Percentiles rank a stretch among this genome's conserved stretches.
Evolutionary conservation across 139 green algal genomes (phyloP).

Genomic region (Monoraphidium neglectum): DNA sequence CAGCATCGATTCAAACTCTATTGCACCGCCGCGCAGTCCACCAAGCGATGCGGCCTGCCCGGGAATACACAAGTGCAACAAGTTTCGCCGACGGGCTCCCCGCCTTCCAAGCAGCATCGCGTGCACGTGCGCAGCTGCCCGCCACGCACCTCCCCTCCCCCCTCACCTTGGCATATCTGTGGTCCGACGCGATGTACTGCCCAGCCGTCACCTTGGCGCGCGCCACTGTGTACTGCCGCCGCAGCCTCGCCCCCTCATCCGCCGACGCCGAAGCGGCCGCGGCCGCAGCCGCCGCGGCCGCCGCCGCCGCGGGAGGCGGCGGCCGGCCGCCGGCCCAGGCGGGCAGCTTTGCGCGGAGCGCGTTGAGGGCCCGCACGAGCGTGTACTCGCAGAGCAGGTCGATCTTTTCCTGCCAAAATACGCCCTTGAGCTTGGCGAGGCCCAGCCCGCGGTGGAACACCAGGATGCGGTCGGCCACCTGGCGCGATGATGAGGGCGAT

Average conservation of each 20-base stretch:
- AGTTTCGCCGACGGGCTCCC: too few species aligned
- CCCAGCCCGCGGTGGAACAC: constrained; percentile 69
- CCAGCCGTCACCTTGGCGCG: not conserved
- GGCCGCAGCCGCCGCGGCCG: not conserved
- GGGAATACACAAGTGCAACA: too few species aligned
- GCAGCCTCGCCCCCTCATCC: too few species aligned
- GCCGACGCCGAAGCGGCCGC: not conserved
- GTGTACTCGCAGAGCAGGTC: constrained; percentile 61
- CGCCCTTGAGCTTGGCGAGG: constrained; percentile 39
- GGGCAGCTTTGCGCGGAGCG: constrained; percentile 15
- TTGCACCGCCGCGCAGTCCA: too few species aligned
- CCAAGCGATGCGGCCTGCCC: too few species aligned
- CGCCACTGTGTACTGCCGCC: not conserved
- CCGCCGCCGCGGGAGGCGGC: too few species aligned
- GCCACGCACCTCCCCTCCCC: not conserved
- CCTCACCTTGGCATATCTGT: constrained; percentile 26
- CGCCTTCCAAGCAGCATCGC: too few species aligned
- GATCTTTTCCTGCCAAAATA: constrained; percentile 78
- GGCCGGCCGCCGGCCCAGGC: not conserved
- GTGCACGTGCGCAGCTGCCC: too few species aligned
- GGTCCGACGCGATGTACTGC: not conserved
- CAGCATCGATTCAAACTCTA: not conserved
- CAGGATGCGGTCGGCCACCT: constrained; percentile 55
- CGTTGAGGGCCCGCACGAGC: not conserved
- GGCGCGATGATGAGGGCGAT: not conserved